Evolutionary conservation across 345 rosid species (phyloP).

Genomic region (Populus simonii): DNA sequence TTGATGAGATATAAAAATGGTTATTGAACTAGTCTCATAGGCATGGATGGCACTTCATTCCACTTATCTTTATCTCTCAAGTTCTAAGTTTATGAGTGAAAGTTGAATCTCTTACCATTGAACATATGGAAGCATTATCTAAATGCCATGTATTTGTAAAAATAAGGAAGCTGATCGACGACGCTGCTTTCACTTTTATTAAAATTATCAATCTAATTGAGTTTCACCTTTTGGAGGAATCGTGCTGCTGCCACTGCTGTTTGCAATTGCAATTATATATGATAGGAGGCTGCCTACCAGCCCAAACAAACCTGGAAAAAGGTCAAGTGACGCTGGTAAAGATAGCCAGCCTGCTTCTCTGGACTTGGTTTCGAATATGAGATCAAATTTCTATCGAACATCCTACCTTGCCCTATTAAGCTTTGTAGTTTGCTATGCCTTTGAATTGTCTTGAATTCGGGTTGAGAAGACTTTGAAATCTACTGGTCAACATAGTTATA

Average conservation of each 20-base stretch:
- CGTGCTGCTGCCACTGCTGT: neutral
- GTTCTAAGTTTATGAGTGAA: neutral
- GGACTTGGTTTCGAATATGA: neutral
- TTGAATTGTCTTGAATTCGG: neutral
- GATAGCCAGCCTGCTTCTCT: slow-evolving; percentile 10
- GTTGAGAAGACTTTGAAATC: slow-evolving; percentile 1
- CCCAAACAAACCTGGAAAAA: neutral
- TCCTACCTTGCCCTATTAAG: neutral
- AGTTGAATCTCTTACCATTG: neutral
- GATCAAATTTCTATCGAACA: neutral
- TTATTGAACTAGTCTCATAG: neutral
- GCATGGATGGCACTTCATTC: neutral
- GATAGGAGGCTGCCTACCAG: slow-evolving; percentile 1
- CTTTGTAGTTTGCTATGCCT: neutral
- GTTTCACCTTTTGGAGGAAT: neutral
- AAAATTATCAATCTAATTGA: neutral
- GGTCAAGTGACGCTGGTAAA: neutral
- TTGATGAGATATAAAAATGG: neutral
- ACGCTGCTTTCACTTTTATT: neutral
- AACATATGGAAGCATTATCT: neutral
- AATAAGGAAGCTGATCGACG: neutral
- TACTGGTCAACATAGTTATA: neutral
- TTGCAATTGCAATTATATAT: neutral
- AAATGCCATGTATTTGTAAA: neutral
- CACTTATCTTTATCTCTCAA: neutral